phyloP scores from a whole-genome alignment of 345 rosid species.

The Melaleuca alternifolia region DNA sequence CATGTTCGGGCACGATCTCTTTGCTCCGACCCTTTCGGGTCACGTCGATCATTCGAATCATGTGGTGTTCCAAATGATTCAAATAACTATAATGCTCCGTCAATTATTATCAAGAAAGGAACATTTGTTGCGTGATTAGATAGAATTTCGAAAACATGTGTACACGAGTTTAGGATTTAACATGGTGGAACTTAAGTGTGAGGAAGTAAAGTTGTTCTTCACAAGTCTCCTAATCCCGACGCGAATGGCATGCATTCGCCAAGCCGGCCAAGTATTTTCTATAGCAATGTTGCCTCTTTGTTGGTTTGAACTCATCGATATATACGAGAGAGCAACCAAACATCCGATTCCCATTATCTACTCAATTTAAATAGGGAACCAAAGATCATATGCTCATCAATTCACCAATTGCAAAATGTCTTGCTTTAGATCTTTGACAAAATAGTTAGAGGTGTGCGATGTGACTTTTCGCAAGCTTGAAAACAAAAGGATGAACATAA shows the following conservation, averaged over 20 bases:
- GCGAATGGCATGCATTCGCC: background rate
- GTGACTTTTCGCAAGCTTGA: background rate
- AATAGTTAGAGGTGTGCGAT: background rate
- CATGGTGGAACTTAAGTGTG: background rate
- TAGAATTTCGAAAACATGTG: background rate
- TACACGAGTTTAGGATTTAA: background rate
- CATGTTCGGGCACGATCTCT: background rate
- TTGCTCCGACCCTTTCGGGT: background rate
- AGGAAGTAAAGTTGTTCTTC: background rate
- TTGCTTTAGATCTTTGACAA: background rate
- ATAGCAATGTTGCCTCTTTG: background rate
- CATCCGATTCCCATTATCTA: background rate
- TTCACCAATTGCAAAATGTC: background rate
- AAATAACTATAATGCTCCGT: background rate
- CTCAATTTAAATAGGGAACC: background rate
- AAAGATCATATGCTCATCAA: background rate
- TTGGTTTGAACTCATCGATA: background rate
- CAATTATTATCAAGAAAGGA: background rate
- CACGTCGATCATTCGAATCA: background rate
- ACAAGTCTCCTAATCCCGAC: background rate
- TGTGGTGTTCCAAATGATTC: background rate
- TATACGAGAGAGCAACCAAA: background rate
- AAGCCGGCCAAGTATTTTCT: background rate
- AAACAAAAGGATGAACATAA: background rate
- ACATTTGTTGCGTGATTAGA: background rate